Percentiles rank a stretch among this genome's conserved stretches.
These are phyloP conservation scores for Ophiocordyceps camponoti-saundersi DNA, from an alignment of 2,329 filamentous ascomycete species.

Conservation along the genomic window DNA sequence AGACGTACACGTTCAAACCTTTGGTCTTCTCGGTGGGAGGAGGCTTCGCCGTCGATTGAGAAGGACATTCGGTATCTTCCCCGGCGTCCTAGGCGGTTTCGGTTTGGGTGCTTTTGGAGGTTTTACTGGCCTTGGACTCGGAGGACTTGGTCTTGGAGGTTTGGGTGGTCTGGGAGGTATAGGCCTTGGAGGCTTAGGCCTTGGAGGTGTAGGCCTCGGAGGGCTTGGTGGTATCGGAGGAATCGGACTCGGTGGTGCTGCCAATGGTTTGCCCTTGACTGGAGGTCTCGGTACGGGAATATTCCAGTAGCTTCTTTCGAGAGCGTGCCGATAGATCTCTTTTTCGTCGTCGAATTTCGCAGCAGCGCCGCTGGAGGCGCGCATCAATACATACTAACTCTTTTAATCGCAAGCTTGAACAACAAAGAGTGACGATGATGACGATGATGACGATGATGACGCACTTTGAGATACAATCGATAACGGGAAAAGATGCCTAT, in stretches of 20 bases:
- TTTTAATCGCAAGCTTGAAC: background rate
- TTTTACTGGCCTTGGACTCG: background rate
- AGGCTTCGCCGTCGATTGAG: background rate
- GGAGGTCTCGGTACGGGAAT: too few relatives aligned
- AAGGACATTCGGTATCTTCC: background rate
- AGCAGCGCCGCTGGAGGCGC: background rate
- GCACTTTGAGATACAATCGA: too few relatives aligned
- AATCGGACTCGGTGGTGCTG: background rate
- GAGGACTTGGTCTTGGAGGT: background rate
- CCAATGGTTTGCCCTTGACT: too few relatives aligned
- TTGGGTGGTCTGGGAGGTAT: background rate
- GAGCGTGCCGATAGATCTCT: background rate
- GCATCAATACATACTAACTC: background rate
- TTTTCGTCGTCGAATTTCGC: background rate
- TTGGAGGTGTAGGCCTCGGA: background rate
- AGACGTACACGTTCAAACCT: background rate
- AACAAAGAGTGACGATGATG: too few relatives aligned
- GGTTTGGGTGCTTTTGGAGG: background rate
- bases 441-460: background rate
- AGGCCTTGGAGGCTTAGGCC: background rate
- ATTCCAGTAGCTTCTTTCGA: background rate
- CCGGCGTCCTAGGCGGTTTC: background rate
- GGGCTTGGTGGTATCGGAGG: background rate
- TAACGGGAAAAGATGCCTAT: too few relatives aligned
- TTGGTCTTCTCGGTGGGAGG: background rate